Conservation (phyloP, 2,329 filamentous ascomycete genomes). For the Aspergillus sp. region DNA sequence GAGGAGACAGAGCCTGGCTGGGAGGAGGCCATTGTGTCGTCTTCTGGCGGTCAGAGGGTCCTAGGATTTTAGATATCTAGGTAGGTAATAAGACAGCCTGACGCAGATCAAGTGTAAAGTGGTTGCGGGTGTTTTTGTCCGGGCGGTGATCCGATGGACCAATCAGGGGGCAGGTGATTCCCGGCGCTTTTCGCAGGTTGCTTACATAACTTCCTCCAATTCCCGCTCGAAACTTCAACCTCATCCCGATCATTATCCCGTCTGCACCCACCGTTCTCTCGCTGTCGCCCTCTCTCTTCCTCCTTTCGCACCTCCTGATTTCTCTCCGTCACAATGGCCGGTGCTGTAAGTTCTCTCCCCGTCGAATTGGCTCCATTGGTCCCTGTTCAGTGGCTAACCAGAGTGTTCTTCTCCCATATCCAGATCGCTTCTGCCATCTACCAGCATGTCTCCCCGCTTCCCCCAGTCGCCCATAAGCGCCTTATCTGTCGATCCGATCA, state of each 20-base stretch:
- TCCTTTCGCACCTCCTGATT: slow-evolving; percentile 20
- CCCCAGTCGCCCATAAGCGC: slow-evolving; percentile 1
- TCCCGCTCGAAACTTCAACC: slow-evolving; percentile 29
- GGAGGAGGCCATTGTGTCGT: slow-evolving; percentile 46
- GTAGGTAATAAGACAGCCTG: too few species aligned
- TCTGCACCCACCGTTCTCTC: slow-evolving; percentile 11
- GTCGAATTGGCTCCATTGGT: slow-evolving; percentile 30
- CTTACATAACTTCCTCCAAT: slow-evolving; percentile 7
- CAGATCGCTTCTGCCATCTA: slow-evolving; percentile 57
- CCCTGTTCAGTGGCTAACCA: slow-evolving; percentile 25
- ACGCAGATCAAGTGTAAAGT: slow-evolving; percentile 2
- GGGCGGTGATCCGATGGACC: slow-evolving; percentile 26
- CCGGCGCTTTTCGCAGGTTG: slow-evolving; percentile 30
- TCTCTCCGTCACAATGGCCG: slow-evolving; percentile 53
- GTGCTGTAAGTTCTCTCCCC: slow-evolving; percentile 45
- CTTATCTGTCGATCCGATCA: slow-evolving; percentile 7
- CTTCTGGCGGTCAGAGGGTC: too few species aligned
- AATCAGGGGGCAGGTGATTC: slow-evolving; percentile 40
- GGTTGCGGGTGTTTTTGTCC: not conserved
- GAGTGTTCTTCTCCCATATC: slow-evolving; percentile 20
- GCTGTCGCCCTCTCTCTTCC: slow-evolving; percentile 17
- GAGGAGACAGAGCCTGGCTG: slow-evolving; percentile 33
- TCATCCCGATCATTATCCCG: slow-evolving; percentile 16
- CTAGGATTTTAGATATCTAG: too few species aligned
- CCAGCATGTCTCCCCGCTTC: slow-evolving; percentile 51